These are phyloP conservation scores for Trichophyton mentagrophytes DNA, from an alignment of 2,329 filamentous ascomycete species.

Conservation along the genomic window DNA sequence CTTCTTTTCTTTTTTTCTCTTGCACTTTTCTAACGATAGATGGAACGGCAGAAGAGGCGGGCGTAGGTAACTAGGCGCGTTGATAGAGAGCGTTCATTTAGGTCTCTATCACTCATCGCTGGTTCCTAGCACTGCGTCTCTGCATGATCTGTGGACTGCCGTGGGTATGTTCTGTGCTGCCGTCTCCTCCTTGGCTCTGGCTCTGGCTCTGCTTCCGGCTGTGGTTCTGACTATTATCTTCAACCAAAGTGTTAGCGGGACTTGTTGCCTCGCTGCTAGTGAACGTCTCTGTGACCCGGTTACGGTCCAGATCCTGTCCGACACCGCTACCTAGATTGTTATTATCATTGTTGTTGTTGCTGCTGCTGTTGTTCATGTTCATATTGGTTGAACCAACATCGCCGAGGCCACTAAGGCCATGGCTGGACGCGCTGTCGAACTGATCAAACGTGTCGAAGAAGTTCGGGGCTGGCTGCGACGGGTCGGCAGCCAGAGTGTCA, in stretches of 20 bases:
- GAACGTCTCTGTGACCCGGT: conserved; percentile 29
- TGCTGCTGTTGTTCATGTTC: not conserved
- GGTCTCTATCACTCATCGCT: not conserved
- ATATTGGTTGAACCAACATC: conserved; percentile 2
- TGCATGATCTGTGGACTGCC: not conserved
- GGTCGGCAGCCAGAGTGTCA: conserved; percentile 23
- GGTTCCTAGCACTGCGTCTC: conserved; percentile 1
- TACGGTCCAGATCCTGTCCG: conserved; percentile 19
- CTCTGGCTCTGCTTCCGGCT: conserved; percentile 7
- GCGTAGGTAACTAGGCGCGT: not conserved
- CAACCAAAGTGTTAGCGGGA: conserved; percentile 24
- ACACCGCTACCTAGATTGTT: conserved; percentile 10
- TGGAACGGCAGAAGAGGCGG: not conserved
- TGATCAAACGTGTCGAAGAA: conserved; percentile 4
- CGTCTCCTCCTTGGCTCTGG: conserved; percentile 11
- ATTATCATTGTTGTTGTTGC: too few species aligned
- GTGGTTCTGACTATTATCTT: conserved; percentile 17
- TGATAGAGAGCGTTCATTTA: not conserved
- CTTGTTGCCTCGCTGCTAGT: conserved; percentile 35
- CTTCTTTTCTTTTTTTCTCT: not conserved
- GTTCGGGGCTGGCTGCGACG: conserved; percentile 9
- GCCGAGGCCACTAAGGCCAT: conserved; percentile 5
- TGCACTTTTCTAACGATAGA: not conserved
- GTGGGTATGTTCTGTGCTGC: conserved; percentile 9
- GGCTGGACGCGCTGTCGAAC: not conserved